Evolutionary conservation across 1,139 yeast species (phyloP), one percentile per base, ranked within the genome.

Genomic region (Barnettozyma hawaiiensis): DNA sequence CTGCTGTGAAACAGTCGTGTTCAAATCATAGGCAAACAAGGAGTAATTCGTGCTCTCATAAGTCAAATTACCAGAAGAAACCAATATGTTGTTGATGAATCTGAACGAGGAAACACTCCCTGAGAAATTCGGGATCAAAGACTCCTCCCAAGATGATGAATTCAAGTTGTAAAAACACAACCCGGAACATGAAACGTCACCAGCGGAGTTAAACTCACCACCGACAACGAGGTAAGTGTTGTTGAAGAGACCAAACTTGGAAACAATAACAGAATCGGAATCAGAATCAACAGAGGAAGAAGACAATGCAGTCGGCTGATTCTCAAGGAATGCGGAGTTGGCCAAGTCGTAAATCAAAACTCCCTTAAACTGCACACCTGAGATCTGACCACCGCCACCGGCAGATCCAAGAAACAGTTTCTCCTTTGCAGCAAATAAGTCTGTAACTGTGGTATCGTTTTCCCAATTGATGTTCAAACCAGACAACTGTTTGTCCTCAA

Each of bases 181-280:
- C 2, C 79, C 75, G 2, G 68, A 63, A 63, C 96, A 87, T 36
- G 68, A 65, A 47, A 75, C 64, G 8, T 79, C 68, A 0, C 85
- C 81, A 4, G 84, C 82, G 29, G 68, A 62, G 24, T 71, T 72
- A 55, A 86, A 86, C 37, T 77, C 69, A 18, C 98, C 98, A 39
- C 86, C 96, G 10, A 86, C 84, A 31, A 87, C 67, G 16, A 89
- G 60, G 28, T 54, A 53, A 20, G 73, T 69, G 20, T 70, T 60
- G 33, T 54, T 54, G 37, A 51, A 44, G 44, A 71, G 68, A 3
- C 73, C 76, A 47, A 85, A 62, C 3, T 82, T 63, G 44, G 74
- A 76, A 8, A 85, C 75, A 32, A 58, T 52, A 3, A 75, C 66
- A 12, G 29, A 7, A n/a, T 61, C 47, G 3, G 48, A 43, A 34